These are phyloP conservation scores for Pistacia vera DNA, from an alignment of 345 rosid species.

Conservation along the genomic window DNA sequence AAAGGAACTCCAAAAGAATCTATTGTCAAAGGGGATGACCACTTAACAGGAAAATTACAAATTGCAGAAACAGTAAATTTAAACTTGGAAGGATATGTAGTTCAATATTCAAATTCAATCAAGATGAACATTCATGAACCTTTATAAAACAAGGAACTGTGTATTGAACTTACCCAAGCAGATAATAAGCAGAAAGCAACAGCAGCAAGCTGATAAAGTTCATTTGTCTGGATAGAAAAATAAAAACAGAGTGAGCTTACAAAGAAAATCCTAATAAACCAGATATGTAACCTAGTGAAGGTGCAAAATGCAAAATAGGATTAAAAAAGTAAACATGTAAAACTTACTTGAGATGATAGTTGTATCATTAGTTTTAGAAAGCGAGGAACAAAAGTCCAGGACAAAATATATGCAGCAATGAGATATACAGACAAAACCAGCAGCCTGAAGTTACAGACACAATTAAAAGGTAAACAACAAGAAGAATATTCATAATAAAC, in stretches of 20 bases:
- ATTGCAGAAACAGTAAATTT: not conserved
- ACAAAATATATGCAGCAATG: constrained; percentile 67
- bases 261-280: constrained; percentile 4
- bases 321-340: not conserved
- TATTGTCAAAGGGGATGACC: constrained; percentile 10
- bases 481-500: not conserved
- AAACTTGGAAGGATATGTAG: constrained; percentile 9
- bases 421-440: constrained; percentile 80
- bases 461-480: not conserved
- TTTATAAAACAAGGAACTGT: not conserved
- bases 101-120: not conserved
- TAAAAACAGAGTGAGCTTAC: constrained; percentile 18
- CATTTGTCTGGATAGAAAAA: constrained; percentile 73
- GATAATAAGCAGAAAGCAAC: constrained; percentile 98
- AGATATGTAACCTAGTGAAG: constrained; percentile 18
- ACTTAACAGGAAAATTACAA: not conserved
- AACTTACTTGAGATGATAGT: constrained; percentile 94
- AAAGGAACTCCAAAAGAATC: constrained; percentile 30
- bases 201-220: constrained; percentile 97
- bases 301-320: not conserved
- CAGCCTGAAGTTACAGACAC: constrained; percentile 51
- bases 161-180: constrained; percentile 86
- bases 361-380: constrained; percentile 95
- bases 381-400: constrained; percentile 97
- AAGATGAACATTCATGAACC: not conserved